phyloP scores from a whole-genome alignment of 345 rosid genomes.

The Angophora floribunda region DNA sequence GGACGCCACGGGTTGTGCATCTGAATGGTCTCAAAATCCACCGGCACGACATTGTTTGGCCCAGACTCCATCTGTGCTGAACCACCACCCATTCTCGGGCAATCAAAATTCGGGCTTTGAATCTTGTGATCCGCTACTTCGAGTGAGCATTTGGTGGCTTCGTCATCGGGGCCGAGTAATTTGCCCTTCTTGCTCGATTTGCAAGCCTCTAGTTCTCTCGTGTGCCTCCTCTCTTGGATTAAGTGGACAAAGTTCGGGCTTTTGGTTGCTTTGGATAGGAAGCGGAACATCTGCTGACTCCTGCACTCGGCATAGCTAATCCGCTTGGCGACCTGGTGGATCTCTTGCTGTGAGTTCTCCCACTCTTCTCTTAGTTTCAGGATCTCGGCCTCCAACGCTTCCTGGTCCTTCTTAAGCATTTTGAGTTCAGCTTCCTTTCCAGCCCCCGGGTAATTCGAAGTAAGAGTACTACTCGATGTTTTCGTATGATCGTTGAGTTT shows the following conservation, averaged over 20 bases:
- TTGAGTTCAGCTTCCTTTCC: conserved; percentile 12
- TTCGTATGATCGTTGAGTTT: not conserved
- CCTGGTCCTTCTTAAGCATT: conserved; percentile 30
- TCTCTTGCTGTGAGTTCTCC: conserved; percentile 17
- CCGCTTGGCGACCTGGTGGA: conserved; percentile 26
- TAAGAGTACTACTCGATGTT: not conserved
- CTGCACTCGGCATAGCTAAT: conserved; percentile 23
- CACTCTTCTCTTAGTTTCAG: conserved; percentile 25
- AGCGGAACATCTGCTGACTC: conserved; percentile 33
- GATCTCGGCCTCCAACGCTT: conserved; percentile 26
- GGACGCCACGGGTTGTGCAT: not conserved
- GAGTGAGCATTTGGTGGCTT: not conserved
- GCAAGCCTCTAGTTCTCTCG: conserved; percentile 8
- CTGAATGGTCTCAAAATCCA: not conserved
- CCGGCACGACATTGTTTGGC: not conserved
- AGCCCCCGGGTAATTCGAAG: not conserved
- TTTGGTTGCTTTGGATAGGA: conserved; percentile 29
- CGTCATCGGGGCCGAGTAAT: not conserved
- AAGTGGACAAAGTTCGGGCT: conserved; percentile 26
- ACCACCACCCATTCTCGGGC: not conserved
- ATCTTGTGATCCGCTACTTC: not conserved
- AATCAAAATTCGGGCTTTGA: not conserved
- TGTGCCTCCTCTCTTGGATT: conserved; percentile 23
- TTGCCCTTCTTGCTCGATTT: conserved; percentile 21
- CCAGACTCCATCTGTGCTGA: not conserved